Evolutionary conservation across 345 rosid species (phyloP).

Genomic region (Eucalyptus sp.): DNA sequence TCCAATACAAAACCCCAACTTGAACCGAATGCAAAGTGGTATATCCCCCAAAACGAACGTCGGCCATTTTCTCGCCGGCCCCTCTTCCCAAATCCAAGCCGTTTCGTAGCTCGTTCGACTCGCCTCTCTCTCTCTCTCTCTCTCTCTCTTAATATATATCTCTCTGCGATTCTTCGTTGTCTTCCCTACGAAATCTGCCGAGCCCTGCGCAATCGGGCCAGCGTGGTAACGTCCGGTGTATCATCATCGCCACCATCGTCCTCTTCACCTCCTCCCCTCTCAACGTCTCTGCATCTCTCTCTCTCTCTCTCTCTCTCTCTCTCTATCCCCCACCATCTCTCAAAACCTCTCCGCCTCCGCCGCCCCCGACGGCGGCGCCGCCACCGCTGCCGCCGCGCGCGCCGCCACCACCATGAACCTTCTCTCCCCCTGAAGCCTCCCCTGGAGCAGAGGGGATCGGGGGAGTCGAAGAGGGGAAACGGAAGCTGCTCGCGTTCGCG

Average conservation of each 20-base stretch:
- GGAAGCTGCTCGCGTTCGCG: not conserved
- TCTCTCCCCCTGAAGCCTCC: not conserved
- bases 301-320: no score
- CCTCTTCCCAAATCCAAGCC: not conserved
- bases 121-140: not conserved
- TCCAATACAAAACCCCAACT: not conserved
- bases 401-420: not conserved
- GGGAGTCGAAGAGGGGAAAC: not conserved
- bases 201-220: not conserved
- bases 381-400: not conserved
- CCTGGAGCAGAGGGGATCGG: not conserved
- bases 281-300: not conserved
- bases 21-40: not conserved
- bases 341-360: not conserved
- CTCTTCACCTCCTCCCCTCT: not conserved
- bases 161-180: not conserved
- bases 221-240: not conserved
- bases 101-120: not conserved
- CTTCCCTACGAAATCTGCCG: not conserved
- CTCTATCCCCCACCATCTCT: not conserved
- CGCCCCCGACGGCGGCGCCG: not conserved
- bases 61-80: not conserved
- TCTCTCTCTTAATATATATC: not conserved
- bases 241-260: not conserved
- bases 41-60: no score